phyloP scores from a whole-genome alignment of 1,139 yeast genomes.

The Nadsonia commutata region DNA sequence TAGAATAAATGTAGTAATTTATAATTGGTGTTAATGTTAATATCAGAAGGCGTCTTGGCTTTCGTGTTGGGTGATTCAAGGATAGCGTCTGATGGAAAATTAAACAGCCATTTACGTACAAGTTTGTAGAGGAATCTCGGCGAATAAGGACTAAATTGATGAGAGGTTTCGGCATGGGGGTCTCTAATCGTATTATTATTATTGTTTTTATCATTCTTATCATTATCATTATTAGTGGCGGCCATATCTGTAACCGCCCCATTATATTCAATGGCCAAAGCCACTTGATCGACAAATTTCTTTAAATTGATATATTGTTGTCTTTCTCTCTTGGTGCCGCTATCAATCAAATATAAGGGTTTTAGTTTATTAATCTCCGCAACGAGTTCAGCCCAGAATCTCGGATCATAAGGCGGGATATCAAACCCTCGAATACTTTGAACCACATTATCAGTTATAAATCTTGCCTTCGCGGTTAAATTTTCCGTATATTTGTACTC shows the following conservation, averaged over 20 bases:
- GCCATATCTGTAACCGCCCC: too few species aligned
- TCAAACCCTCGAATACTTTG: slow-evolving; percentile 22
- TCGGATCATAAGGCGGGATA: slow-evolving; percentile 24
- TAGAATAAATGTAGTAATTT: slow-evolving; percentile 20
- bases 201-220: too few species aligned
- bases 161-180: too few species aligned
- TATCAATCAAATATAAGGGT: slow-evolving; percentile 6
- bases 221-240: too few species aligned
- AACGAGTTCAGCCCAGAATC: slow-evolving; percentile 21
- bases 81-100: slow-evolving; percentile 18
- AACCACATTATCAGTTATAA: slow-evolving; percentile 18
- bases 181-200: too few species aligned
- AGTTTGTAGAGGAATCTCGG: slow-evolving; percentile 15
- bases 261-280: too few species aligned
- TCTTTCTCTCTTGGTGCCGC: too few species aligned
- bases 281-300: too few species aligned
- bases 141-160: slow-evolving; percentile 6
- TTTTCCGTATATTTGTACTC: neutral
- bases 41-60: slow-evolving; percentile 2
- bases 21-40: slow-evolving; percentile 5
- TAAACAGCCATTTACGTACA: slow-evolving; percentile 17
- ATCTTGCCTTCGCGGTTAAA: slow-evolving; percentile 2
- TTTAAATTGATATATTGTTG: too few species aligned
- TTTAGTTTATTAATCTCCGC: slow-evolving; percentile 14
- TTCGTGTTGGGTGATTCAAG: slow-evolving; percentile 4